Percentiles rank a stretch among this genome's conserved stretches.
phyloP scores from a whole-genome alignment of 176 grass and related monocot species.

The Zea luxurians region DNA sequence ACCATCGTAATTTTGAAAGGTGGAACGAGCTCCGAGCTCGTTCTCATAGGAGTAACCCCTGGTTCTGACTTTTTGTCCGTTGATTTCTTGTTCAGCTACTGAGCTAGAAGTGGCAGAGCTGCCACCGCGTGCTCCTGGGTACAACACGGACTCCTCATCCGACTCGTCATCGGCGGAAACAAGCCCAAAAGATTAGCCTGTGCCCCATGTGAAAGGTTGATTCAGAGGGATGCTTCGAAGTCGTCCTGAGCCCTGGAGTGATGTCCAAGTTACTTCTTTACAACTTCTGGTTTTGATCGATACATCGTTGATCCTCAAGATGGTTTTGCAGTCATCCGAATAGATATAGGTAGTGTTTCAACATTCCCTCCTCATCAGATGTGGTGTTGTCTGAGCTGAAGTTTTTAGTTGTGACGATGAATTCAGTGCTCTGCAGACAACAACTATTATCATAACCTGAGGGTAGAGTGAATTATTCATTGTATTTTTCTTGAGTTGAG shows the following conservation, averaged over 20 bases:
- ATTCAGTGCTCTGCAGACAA: background rate
- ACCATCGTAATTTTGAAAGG: constrained; percentile 9
- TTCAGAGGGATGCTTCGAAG: constrained; percentile 12
- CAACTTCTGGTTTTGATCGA: constrained; percentile 16
- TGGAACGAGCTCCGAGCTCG: constrained; percentile 6
- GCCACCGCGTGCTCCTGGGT: constrained; percentile 47
- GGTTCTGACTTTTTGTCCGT: background rate
- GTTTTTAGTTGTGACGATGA: background rate
- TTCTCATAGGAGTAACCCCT: background rate
- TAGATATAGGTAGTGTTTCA: constrained; percentile 19
- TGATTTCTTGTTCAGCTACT: constrained; percentile 40
- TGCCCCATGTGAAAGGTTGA: background rate
- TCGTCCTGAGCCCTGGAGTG: background rate
- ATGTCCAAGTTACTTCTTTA: background rate
- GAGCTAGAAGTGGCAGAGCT: constrained; percentile 41
- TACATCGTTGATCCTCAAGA: background rate
- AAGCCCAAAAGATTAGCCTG: constrained; percentile 36
- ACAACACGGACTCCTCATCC: constrained; percentile 26
- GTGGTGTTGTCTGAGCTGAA: background rate
- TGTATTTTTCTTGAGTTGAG: background rate
- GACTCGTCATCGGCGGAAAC: constrained; percentile 27
- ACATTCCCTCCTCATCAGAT: background rate
- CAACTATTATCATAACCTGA: background rate
- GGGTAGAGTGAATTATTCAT: background rate
- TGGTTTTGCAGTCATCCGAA: background rate